Base-by-base conservation (phyloP, 177 flowering plant genomes). In the Vitis hybrid region DNA sequence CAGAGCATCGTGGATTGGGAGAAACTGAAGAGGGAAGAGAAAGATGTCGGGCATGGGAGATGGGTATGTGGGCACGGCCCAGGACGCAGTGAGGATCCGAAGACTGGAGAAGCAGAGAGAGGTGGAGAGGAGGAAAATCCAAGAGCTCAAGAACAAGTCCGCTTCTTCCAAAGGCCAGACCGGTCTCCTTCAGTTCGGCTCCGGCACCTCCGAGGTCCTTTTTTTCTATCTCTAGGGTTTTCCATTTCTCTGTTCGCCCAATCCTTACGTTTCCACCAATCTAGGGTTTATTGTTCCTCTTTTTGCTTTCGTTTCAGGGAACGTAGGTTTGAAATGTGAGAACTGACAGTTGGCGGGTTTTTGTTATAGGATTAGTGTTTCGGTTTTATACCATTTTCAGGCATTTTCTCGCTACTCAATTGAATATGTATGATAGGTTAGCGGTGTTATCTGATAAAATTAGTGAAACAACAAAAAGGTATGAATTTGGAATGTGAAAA, bases 41-140 rank as follows among this genome's bases (percentile, higher is more conserved):
- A 80, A 78, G 76, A 93, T 96, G 99, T 85, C 99, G 81, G 99
- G 99, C 12, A 96, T 96, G 99, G 99, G 99, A 61, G 99, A 96
- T 72, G 99, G 99, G 65, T 96, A 96, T 79, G 99, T 96, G 78
- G 99, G 99, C 47, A 94, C 97, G 59, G 97, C 99, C 81, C 99
- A 96, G 65, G 99, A 96, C 75, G 98, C 95, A 7, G 99, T 96
- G 38, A 82, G 97, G 77, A 96, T 96, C 69, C 82, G 99, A 22
- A 78, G 97, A 77, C 83, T 96, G 20, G 94, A 94, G 86, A 96
- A 96, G 83, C 97, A 94, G 78, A 78, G 98, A 76, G 99, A 96
- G 68, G 98, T 87, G 1, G 99, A 96, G 84, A 80, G 97, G 71
- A 80, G 81, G 63, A 94, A 94, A 77, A 94, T 94, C 62, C 91